Evolutionary conservation across 441 rosid genomes (phyloP).

Genomic region (Adansonia madagascariensis): DNA sequence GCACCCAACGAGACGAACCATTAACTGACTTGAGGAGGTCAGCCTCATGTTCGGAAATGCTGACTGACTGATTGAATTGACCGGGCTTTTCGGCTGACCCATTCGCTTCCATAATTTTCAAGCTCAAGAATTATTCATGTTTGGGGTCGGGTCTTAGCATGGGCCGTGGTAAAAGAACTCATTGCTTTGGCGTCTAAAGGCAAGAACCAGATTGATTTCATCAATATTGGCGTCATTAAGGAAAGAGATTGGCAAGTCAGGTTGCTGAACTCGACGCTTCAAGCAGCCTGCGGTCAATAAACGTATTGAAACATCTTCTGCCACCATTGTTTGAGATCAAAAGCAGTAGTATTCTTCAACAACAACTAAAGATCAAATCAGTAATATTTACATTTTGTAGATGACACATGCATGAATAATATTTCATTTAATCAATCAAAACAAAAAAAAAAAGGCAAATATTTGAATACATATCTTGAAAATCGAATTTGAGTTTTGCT

Average conservation of each 20-base stretch:
- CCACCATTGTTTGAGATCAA: neutral
- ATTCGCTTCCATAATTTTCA: neutral
- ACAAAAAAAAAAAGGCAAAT: too few species aligned
- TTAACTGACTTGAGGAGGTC: neutral
- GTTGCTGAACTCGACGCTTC: neutral
- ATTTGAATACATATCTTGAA: too few species aligned
- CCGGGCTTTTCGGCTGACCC: neutral
- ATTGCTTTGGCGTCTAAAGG: neutral
- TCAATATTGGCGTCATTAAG: neutral
- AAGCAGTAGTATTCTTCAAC: too few species aligned
- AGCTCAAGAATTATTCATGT: neutral
- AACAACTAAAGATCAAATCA: too few species aligned
- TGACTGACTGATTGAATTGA: conserved; percentile 19
- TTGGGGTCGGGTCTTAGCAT: neutral
- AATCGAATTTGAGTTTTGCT: too few species aligned
- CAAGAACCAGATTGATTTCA: too few species aligned
- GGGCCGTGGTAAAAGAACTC: neutral
- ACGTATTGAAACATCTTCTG: neutral
- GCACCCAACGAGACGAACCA: neutral
- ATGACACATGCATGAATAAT: too few species aligned
- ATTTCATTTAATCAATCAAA: too few species aligned
- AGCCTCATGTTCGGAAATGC: neutral
- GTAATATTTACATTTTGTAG: too few species aligned
- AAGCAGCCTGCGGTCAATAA: neutral
- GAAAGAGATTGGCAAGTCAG: neutral